Base-by-base conservation (phyloP, 2,329 filamentous ascomycete species). In the Hymenoscyphus repandus region DNA sequence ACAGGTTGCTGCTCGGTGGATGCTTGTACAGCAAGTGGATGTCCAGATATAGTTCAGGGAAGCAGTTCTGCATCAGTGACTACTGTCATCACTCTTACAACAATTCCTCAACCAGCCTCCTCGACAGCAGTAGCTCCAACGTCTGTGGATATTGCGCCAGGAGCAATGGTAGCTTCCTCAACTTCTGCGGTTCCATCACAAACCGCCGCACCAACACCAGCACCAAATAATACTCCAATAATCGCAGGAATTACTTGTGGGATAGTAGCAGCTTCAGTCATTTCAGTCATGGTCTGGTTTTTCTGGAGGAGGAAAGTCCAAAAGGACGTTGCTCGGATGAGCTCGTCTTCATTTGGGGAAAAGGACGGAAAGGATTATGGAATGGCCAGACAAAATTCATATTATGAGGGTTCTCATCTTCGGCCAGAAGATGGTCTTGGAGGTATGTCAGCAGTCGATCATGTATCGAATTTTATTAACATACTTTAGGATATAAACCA, bases 1-100 rank as follows among this genome's bases (percentile, higher is more conserved):
- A 50, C 47, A 1, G 75, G 73, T 31, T 79, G 77, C 57, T 79
- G 75, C 60, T 59, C 64, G 15, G 59, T 67, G 12, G 60, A 75
- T 52, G 70, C 74, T 13, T 79, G 76, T 57, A 47, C 53, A 3
- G 43, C 63, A 43, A 42, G 47, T 3, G 55, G 51, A 9, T 74
- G 71, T 51, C 68, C 67, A 11, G 56, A 42, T 46, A 44, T 39
- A n/a, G 15, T 34, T 31, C n/a, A 18, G 12, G 45, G 46, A n/a
- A 49, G 11, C 2, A 44, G 39, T 31, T 48, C 37, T 31, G 34
- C 32, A 46, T 45, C 47, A 45, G 36, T 31, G 6, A 42, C 41
- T 15, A 32, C 47, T 10, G 49, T 37, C 18, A 34, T 50, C 27
- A 50, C 48, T 18, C 30, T 50, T 22, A 46, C 38, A 11, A 37